Base-by-base conservation (phyloP, 352 stramenopile genomes). In the Phytophthora meadii region DNA sequence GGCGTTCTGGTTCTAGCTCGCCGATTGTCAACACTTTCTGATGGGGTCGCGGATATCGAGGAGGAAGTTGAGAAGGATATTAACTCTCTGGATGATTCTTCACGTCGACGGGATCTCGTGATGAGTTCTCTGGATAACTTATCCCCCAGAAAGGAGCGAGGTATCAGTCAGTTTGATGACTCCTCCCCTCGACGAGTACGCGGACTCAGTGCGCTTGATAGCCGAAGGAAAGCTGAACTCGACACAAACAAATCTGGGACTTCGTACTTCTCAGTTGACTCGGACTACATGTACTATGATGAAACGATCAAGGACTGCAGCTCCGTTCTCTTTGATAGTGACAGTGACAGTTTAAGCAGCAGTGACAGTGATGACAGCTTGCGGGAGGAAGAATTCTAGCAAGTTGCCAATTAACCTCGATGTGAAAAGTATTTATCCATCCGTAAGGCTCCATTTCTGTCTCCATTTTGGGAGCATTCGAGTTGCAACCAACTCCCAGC, bases 401-500 rank as follows among this genome's bases (percentile, higher is more conserved):
- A 54, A 44, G 10, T 9, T 62, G 28, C 42, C 27, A 48, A 40
- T 53, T 27, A 52, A 44, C 44, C 27, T 60, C 19, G 9, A 44
- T 44, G 53, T 51, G 15, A 19, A 45, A 12, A n/a, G 19, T 42
- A 42, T 42, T 12, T 27, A 40, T 19, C 47, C 28, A 28, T 15
- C 24, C 22, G 22, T 22, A 22, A 22, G 22, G 22, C 22, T 22
- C 22, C 12, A 36, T 1, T 4, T 44, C 39, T 15, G 27, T 52
- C 19, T 30, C 47, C 41, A 81, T 54, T 46, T 73, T 5, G 67
- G 67, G 22, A 79, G 63, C 41, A 72, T 46, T n/a, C 68, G 54
- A 12, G 68, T 74, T n/a, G 65, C 61, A 46, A 77, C 27, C 22
- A 76, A n/a, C 15, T 77, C 72, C 64, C 72, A 77, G 24, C 47